Conservation (phyloP, 345 rosid species). For the Ceriops decandra region DNA sequence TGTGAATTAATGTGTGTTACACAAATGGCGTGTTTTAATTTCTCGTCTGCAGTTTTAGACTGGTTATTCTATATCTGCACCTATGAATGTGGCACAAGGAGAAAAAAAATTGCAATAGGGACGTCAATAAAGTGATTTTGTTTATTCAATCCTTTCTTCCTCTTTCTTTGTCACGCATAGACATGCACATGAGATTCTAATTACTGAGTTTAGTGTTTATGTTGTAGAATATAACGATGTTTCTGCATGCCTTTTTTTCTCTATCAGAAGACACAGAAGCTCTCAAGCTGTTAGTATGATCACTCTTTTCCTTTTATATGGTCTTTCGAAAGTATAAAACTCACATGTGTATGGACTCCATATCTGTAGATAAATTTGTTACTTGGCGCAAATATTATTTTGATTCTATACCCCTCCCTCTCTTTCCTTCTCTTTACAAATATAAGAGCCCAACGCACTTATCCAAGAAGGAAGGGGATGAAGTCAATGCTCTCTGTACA, state of each 20-base stretch:
- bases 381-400: neutral
- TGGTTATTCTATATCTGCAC: too few relatives aligned
- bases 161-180: too few relatives aligned
- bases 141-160: too few relatives aligned
- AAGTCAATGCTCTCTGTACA: constrained; percentile 78
- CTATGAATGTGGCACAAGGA: too few relatives aligned
- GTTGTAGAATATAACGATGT: constrained; percentile 86
- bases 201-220: neutral
- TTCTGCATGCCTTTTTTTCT: constrained; percentile 75
- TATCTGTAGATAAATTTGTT: too few relatives aligned
- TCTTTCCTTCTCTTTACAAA: neutral
- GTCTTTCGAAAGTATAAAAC: constrained; percentile 1
- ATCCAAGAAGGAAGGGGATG: constrained; percentile 93
- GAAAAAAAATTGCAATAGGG: too few relatives aligned
- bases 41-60: too few relatives aligned
- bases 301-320: constrained; percentile 1
- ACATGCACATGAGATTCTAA: too few relatives aligned
- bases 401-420: neutral
- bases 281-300: constrained; percentile 79
- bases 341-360: neutral
- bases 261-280: constrained; percentile 97
- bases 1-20: too few relatives aligned
- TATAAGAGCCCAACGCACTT: constrained; percentile 32
- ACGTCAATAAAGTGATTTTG: too few relatives aligned
- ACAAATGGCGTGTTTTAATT: too few relatives aligned